These are phyloP conservation scores for Orbilia oligospora DNA, from an alignment of 2,329 filamentous ascomycete species.

Conservation along the genomic window DNA sequence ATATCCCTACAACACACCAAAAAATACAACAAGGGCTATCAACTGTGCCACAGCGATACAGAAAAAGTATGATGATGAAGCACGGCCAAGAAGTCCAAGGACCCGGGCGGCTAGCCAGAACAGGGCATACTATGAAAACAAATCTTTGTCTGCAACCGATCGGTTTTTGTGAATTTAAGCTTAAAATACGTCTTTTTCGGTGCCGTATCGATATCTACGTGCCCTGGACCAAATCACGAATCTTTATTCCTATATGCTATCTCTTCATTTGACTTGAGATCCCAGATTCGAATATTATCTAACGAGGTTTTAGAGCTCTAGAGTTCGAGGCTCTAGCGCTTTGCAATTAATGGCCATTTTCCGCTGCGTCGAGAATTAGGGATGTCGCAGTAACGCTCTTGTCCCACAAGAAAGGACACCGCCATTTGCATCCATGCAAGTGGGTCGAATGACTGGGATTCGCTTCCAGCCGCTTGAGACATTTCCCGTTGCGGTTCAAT, in stretches of 20 bases:
- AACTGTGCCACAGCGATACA: neutral
- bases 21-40: neutral
- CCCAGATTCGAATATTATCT: no score
- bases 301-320: neutral
- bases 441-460: slow-evolving; percentile 18
- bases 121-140: neutral
- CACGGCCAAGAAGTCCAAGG: slow-evolving; percentile 8
- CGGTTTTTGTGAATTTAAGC: neutral
- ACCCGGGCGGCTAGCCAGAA: slow-evolving; percentile 11
- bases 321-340: no score
- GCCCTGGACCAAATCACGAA: neutral
- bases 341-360: no score
- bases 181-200: neutral
- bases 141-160: neutral
- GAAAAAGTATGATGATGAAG: neutral
- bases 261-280: no score
- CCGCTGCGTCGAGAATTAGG: neutral
- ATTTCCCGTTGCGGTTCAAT: slow-evolving; percentile 14
- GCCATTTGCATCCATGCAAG: neutral
- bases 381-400: neutral
- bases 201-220: neutral
- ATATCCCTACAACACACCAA: neutral
- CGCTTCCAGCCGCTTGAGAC: slow-evolving; percentile 50
- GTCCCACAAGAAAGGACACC: neutral
- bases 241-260: neutral